Percentiles rank a stretch among this genome's conserved stretches.
These are phyloP conservation scores for Suhomyces kilbournensis DNA, from an alignment of 805 yeast genomes.

Conservation along the genomic window DNA sequence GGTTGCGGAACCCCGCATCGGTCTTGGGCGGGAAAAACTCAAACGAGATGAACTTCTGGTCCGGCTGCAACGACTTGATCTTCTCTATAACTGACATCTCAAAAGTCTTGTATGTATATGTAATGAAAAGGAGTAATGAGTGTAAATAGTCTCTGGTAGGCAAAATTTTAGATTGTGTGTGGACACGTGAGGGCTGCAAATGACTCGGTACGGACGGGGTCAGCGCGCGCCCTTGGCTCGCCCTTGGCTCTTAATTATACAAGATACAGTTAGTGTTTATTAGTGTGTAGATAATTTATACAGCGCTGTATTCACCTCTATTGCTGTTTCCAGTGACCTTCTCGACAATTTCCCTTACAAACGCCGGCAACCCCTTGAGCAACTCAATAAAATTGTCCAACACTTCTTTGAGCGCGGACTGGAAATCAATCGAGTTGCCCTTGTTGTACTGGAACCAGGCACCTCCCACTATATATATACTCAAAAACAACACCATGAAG, in stretches of 20 bases:
- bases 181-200: constrained; percentile 1
- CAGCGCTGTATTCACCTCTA: constrained; percentile 93
- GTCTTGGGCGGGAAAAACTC: constrained; percentile 99
- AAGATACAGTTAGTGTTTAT: background rate
- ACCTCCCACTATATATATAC: constrained; percentile 68
- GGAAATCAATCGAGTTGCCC: constrained; percentile 67
- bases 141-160: background rate
- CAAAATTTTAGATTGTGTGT: constrained; percentile 2
- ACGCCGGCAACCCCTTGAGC: constrained; percentile 58
- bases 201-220: background rate
- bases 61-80: constrained; percentile 45
- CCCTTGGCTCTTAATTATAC: background rate
- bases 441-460: constrained; percentile 76
- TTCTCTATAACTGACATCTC: constrained; percentile 44
- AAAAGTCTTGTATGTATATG: background rate
- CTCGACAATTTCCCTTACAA: constrained; percentile 62
- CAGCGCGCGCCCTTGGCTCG: background rate
- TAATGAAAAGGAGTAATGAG: background rate
- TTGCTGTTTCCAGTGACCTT: constrained; percentile 59
- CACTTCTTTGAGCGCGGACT: constrained; percentile 70
- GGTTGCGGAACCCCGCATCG: constrained; percentile 78
- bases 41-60: constrained; percentile 70
- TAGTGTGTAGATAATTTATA: constrained; percentile 36
- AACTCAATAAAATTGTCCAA: constrained; percentile 63
- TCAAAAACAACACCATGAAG: constrained; percentile 62